Evolutionary conservation across 371 early-diverging fungal genomes (phyloP).

Genomic region (Lichtheimia corymbifera): DNA sequence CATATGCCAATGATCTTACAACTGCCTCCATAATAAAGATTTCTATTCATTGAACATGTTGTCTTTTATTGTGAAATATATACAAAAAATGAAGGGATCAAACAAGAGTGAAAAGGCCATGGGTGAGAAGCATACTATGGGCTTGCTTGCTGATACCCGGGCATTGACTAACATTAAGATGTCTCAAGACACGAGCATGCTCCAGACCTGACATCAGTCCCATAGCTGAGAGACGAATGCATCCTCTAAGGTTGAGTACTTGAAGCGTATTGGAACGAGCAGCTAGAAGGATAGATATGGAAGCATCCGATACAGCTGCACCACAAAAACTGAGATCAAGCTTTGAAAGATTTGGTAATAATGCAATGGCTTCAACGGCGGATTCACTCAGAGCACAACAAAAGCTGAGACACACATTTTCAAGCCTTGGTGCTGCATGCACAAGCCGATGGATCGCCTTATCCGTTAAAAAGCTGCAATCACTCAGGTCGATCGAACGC

Average conservation of each 20-base stretch:
- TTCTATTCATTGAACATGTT: no score
- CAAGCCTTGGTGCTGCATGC: constrained; percentile 55
- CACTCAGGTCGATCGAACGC: constrained; percentile 61
- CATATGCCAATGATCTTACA: no score
- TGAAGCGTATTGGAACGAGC: constrained; percentile 7
- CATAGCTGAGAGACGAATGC: constrained; percentile 62
- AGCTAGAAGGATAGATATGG: constrained; percentile 40
- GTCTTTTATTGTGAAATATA: no score
- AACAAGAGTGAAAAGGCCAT: no score
- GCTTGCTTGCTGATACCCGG: constrained; percentile 12
- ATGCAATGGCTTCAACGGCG: constrained; percentile 50
- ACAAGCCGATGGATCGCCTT: constrained; percentile 60
- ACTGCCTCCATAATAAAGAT: no score
- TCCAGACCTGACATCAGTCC: constrained; percentile 43
- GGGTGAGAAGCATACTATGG: neutral
- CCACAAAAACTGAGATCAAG: constrained; percentile 80
- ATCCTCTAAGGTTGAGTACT: constrained; percentile 43
- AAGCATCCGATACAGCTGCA: constrained; percentile 71
- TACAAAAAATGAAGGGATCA: no score
- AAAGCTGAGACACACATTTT: constrained; percentile 66
- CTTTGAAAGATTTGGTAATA: constrained; percentile 45
- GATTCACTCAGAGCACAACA: constrained; percentile 80
- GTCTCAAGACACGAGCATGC: neutral
- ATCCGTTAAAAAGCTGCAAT: constrained; percentile 82
- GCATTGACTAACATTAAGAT: constrained; percentile 26